phyloP scores from a whole-genome alignment of 345 rosid genomes.

The Syzygium oleosum region DNA sequence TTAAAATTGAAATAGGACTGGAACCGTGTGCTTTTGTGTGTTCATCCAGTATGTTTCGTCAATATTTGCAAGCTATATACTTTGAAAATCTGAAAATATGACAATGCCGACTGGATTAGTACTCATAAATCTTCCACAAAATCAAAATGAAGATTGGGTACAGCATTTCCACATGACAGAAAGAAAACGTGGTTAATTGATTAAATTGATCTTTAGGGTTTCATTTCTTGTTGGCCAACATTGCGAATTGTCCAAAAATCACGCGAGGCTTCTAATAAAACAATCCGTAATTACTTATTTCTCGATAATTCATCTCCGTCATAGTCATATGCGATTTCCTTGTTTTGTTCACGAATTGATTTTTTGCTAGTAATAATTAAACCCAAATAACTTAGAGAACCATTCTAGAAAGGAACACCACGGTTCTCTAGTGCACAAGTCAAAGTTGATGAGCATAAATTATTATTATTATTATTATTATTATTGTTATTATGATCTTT shows the following conservation, averaged over 20 bases:
- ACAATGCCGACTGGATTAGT: neutral
- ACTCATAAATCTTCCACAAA: neutral
- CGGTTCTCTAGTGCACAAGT: neutral
- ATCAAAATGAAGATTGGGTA: neutral
- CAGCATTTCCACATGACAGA: neutral
- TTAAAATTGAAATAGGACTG: neutral
- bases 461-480: no score
- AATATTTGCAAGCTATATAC: neutral
- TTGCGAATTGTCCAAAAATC: neutral
- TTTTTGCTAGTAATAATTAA: neutral
- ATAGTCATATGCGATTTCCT: neutral
- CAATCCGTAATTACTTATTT: neutral
- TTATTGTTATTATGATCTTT: no score
- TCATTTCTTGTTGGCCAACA: neutral
- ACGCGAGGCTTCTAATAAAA: neutral
- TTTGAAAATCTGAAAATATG: neutral
- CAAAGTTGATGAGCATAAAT: neutral
- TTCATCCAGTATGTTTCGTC: neutral
- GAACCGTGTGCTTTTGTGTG: neutral
- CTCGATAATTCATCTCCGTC: neutral
- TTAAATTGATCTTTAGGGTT: neutral
- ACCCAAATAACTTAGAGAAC: neutral
- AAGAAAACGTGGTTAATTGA: neutral
- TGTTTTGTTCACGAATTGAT: neutral
- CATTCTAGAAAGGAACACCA: neutral